Evolutionary conservation across 495 filamentous ascomycete genomes (phyloP).

Genomic region (Gamarada debralockiae): DNA sequence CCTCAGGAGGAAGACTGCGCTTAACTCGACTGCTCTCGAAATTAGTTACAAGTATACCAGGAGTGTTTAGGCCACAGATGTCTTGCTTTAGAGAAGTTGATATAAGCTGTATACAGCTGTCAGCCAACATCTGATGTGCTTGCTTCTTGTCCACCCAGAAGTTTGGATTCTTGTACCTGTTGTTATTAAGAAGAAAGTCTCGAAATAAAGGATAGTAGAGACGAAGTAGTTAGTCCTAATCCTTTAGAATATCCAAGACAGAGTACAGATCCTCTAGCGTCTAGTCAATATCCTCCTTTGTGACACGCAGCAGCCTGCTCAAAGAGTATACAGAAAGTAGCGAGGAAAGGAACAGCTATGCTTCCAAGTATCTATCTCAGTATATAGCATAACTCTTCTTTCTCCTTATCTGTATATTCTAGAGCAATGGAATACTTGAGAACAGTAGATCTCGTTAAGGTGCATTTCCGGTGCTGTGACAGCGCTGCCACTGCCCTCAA

Average conservation of each 20-base stretch:
- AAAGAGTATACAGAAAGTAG: constrained; percentile 12
- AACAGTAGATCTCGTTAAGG: background rate
- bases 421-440: constrained; percentile 2
- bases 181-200: constrained; percentile 43
- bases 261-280: constrained; percentile 9
- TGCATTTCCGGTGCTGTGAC: background rate
- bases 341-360: constrained; percentile 5
- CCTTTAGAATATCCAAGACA: constrained; percentile 26
- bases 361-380: constrained; percentile 13
- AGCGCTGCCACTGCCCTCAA: background rate
- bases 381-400: constrained; percentile 10
- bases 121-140: no score
- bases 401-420: constrained; percentile 11
- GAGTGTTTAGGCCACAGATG: constrained; percentile 3
- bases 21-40: constrained; percentile 5
- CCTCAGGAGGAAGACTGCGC: constrained; percentile 4
- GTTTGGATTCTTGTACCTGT: constrained; percentile 24
- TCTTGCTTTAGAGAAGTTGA: no score
- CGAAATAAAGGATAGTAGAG: constrained; percentile 48
- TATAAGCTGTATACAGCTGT: no score
- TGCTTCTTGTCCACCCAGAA: no score
- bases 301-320: constrained; percentile 11
- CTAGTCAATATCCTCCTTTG: constrained; percentile 36
- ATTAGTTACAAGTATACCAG: constrained; percentile 1
- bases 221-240: constrained; percentile 27